Evolutionary conservation across 2,329 filamentous ascomycete species (phyloP).

Genomic region (Thielaviopsis musarum): DNA sequence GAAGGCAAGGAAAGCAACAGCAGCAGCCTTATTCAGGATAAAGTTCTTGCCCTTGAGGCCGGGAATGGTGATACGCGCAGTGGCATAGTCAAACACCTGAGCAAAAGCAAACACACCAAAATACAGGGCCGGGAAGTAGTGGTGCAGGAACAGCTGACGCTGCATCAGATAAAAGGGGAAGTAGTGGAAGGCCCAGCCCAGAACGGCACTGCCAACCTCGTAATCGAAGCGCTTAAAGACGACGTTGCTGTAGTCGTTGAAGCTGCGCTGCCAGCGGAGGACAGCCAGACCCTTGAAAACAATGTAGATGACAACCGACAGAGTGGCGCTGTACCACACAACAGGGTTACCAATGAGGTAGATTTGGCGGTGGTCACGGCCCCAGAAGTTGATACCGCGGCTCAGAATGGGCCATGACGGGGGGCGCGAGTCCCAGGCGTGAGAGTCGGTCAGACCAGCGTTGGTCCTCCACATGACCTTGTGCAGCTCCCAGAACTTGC

Average conservation of each 20-base stretch:
- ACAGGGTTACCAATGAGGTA: slow-evolving; percentile 92
- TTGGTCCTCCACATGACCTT: slow-evolving; percentile 99
- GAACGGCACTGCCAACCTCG: slow-evolving; percentile 74
- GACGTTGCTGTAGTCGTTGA: slow-evolving; percentile 62
- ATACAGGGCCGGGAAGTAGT: slow-evolving; percentile 94
- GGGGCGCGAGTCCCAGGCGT: slow-evolving; percentile 94
- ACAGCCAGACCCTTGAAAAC: slow-evolving; percentile 76
- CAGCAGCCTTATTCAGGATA: slow-evolving; percentile 55
- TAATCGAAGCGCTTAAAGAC: slow-evolving; percentile 97
- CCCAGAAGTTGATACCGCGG: slow-evolving; percentile 99
- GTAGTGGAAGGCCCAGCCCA: slow-evolving; percentile 96
- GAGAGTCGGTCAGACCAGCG: slow-evolving; percentile 85
- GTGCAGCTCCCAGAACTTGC: slow-evolving; percentile 95
- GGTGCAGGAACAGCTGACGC: slow-evolving; percentile 92
- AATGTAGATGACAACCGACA: slow-evolving; percentile 59
- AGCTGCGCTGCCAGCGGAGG: slow-evolving; percentile 88
- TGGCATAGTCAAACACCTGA: slow-evolving; percentile 75
- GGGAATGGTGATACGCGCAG: slow-evolving; percentile 52
- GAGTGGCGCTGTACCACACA: slow-evolving; percentile 82
- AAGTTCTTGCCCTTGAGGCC: slow-evolving; percentile 50
- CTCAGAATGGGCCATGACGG: slow-evolving; percentile 81
- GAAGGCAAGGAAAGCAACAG: slow-evolving; percentile 55
- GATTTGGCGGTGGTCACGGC: slow-evolving; percentile 81
- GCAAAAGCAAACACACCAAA: slow-evolving; percentile 82
- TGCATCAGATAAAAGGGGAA: slow-evolving; percentile 99